phyloP scores from a whole-genome alignment of 2,329 filamentous ascomycete species.

The Chrysosporium keratinophilum region DNA sequence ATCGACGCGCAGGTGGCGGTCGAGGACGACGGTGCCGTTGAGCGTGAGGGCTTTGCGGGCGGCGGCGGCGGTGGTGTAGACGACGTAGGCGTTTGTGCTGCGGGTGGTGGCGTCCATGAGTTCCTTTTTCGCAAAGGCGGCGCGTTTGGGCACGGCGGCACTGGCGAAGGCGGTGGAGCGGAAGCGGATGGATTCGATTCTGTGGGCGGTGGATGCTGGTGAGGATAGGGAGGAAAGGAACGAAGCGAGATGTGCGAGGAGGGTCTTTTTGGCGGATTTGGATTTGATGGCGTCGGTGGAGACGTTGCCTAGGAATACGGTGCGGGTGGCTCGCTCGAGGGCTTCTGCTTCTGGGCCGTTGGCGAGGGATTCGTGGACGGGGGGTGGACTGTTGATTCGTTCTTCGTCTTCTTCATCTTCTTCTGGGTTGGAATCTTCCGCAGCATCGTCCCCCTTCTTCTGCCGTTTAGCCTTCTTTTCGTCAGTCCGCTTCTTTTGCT shows the following conservation, averaged over 20 bases:
- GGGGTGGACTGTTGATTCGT: conserved; percentile 20
- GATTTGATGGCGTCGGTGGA: conserved; percentile 71
- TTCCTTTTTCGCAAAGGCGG: conserved; percentile 83
- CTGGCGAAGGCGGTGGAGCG: conserved; percentile 80
- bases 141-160: conserved; percentile 69
- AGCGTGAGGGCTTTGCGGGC: conserved; percentile 67
- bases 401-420: conserved; percentile 43
- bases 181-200: conserved; percentile 85
- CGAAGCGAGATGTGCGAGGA: conserved; percentile 67
- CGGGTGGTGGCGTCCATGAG: conserved; percentile 85
- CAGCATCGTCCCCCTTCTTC: conserved; percentile 26
- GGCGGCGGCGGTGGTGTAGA: conserved; percentile 66
- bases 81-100: conserved; percentile 87
- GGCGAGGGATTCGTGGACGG: conserved; percentile 32
- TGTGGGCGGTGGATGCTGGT: conserved; percentile 51
- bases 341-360: conserved; percentile 40
- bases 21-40: conserved; percentile 74
- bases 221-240: conserved; percentile 50
- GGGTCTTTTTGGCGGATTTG: conserved; percentile 66
- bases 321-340: conserved; percentile 75
- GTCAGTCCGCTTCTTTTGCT: conserved; percentile 26
- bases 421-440: conserved; percentile 16
- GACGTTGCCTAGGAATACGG: conserved; percentile 88
- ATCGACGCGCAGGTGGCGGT: conserved; percentile 82
- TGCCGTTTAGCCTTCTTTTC: conserved; percentile 33